Conservation (phyloP, 495 filamentous ascomycete species). For the Tetracladium marchalianum region DNA sequence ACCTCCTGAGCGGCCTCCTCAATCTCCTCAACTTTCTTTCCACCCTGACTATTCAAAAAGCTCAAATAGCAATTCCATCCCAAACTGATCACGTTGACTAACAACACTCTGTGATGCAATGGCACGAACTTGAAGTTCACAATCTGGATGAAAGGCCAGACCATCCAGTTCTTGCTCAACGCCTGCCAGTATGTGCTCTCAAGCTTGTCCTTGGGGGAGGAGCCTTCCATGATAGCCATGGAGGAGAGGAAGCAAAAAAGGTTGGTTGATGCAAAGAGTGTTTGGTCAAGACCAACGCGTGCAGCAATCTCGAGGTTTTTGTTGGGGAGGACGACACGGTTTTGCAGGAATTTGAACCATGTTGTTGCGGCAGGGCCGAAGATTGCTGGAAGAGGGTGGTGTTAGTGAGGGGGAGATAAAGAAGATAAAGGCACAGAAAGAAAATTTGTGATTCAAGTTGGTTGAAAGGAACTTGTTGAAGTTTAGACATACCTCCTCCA, state of each 20-base stretch:
- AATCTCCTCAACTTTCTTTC: constrained; percentile 5
- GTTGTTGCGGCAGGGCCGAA: constrained; percentile 87
- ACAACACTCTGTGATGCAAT: constrained; percentile 71
- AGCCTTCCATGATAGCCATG: constrained; percentile 85
- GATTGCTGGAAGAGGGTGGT: constrained; percentile 42
- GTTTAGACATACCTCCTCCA: constrained; percentile 59
- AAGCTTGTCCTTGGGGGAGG: constrained; percentile 59
- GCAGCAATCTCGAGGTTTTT: constrained; percentile 63
- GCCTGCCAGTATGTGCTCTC: constrained; percentile 53
- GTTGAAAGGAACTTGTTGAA: background rate
- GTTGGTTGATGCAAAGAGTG: constrained; percentile 75
- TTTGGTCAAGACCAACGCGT: constrained; percentile 75
- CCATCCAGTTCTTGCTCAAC: constrained; percentile 75
- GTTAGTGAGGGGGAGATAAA: constrained; percentile 2
- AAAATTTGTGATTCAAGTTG: too few species aligned
- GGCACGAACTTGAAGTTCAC: constrained; percentile 89
- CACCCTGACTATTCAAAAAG: constrained; percentile 54
- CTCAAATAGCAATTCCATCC: constrained; percentile 98
- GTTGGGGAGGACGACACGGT: constrained; percentile 52
- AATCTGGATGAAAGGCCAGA: constrained; percentile 89
- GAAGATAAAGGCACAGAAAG: background rate
- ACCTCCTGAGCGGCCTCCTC: background rate
- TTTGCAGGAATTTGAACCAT: constrained; percentile 78
- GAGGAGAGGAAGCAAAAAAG: constrained; percentile 72
- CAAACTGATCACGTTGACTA: constrained; percentile 73